These are phyloP conservation scores for Entomortierella lignicola DNA, from an alignment of 192 early-diverging fungal species.

Conservation along the genomic window DNA sequence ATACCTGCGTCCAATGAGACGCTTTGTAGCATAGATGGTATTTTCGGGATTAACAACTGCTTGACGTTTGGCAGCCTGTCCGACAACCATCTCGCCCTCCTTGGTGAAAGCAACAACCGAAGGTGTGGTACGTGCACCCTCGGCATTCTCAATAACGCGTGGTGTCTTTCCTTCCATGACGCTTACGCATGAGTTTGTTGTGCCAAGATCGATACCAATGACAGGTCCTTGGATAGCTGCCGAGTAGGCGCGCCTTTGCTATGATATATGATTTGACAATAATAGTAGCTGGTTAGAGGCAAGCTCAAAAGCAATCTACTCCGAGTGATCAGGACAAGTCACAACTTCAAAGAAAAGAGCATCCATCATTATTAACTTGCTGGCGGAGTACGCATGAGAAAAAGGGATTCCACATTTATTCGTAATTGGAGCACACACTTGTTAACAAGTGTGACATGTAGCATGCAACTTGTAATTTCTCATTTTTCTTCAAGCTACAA, in stretches of 20 bases:
- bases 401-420: no score
- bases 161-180: constrained; percentile 99
- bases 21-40: constrained; percentile 97
- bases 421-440: no score
- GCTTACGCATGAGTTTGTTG: constrained; percentile 99
- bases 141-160: constrained; percentile 96
- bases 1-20: constrained; percentile 95
- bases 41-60: constrained; percentile 99
- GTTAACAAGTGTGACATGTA: no score
- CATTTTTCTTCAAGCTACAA: not conserved
- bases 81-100: constrained; percentile 96
- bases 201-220: constrained; percentile 99
- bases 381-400: no score
- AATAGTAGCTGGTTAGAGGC: no score
- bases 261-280: no score
- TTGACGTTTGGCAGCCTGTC: constrained; percentile 97
- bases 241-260: constrained; percentile 46
- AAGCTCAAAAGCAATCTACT: no score
- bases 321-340: no score
- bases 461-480: no score
- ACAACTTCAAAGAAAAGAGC: no score
- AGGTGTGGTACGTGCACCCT: constrained; percentile 96
- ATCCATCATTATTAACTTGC: no score
- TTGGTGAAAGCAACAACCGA: constrained; percentile 97
- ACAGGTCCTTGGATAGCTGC: constrained; percentile 79